A percentile compares a stretch with the other conserved stretches of the same genome.
phyloP scores from a whole-genome alignment of 441 rosid genomes.

The Pelargonium myrrhifolium region DNA sequence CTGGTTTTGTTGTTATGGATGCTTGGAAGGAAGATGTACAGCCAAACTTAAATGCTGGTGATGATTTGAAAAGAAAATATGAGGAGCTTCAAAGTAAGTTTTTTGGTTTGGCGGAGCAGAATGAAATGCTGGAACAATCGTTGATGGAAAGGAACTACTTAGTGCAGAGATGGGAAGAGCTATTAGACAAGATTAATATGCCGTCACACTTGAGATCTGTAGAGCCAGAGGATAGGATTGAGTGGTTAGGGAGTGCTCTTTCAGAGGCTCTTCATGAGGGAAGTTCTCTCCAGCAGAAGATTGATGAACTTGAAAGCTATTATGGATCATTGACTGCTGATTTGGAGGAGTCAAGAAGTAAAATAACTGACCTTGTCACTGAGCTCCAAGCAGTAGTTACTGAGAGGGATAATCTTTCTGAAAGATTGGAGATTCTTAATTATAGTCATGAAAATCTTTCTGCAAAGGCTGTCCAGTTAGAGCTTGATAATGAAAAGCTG shows the following conservation, averaged over 20 bases:
- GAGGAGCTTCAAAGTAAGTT: slow-evolving; percentile 94
- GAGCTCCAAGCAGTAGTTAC: slow-evolving; percentile 43
- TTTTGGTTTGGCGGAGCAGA: slow-evolving; percentile 96
- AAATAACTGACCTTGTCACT: slow-evolving; percentile 44
- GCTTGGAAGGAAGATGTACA: slow-evolving; percentile 82
- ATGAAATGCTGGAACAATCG: slow-evolving; percentile 99
- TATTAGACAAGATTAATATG: slow-evolving; percentile 59
- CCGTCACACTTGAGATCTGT: slow-evolving; percentile 64
- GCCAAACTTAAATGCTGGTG: slow-evolving; percentile 50
- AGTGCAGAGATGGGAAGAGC: slow-evolving; percentile 95
- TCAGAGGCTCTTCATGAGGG: slow-evolving; percentile 59
- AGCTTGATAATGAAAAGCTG: slow-evolving; percentile 53
- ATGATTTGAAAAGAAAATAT: slow-evolving; percentile 75
- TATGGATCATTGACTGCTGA: slow-evolving; percentile 62
- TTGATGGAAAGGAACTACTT: slow-evolving; percentile 81
- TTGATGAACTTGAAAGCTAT: slow-evolving; percentile 56
- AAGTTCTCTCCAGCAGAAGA: slow-evolving; percentile 57
- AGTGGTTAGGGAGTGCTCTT: slow-evolving; percentile 77
- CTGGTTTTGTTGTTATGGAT: slow-evolving; percentile 62
- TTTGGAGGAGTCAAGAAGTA: slow-evolving; percentile 54
- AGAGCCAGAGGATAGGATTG: slow-evolving; percentile 83
- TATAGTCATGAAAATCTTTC: slow-evolving; percentile 42
- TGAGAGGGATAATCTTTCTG: slow-evolving; percentile 54
- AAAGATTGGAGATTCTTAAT: slow-evolving; percentile 50
- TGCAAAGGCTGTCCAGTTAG: slow-evolving; percentile 39